Evolutionary conservation across 2,329 filamentous ascomycete species (phyloP).

Genomic region (Colletotrichum tropicale): DNA sequence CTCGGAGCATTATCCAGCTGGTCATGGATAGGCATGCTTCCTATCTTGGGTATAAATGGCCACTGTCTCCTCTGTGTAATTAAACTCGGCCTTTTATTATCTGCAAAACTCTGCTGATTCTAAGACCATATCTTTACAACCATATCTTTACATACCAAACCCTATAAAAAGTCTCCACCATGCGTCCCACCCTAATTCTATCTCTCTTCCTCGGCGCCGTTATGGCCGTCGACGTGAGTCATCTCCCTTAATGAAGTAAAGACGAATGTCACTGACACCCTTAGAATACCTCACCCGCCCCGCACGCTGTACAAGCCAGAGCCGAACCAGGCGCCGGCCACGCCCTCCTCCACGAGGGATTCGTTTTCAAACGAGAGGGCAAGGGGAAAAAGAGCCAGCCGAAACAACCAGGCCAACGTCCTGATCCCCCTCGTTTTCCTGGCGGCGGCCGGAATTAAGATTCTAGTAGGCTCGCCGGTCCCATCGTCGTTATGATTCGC

Average conservation of each 20-base stretch:
- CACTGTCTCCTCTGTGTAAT: neutral
- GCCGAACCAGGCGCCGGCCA: too few relatives aligned
- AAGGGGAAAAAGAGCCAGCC: neutral
- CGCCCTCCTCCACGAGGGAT: neutral
- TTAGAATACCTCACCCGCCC: neutral
- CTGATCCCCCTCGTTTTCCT: neutral
- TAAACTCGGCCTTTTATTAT: neutral
- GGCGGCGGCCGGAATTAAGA: neutral
- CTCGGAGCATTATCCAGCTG: accelerated
- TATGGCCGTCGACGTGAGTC: neutral
- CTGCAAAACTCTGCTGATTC: neutral
- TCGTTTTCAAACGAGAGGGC: neutral
- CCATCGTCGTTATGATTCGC: accelerated
- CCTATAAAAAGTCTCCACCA: neutral
- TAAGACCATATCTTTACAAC: neutral
- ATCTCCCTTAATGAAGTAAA: too few relatives aligned
- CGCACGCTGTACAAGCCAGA: neutral
- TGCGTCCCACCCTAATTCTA: neutral
- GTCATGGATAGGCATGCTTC: accelerated
- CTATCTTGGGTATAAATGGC: neutral
- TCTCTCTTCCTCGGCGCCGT: neutral
- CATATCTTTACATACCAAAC: too few relatives aligned
- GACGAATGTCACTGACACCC: neutral
- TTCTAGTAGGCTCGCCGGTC: accelerated
- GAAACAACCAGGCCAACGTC: neutral